Evolutionary conservation across 176 grass and related monocot genomes (phyloP).

Genomic region (Cocos nucifera): DNA sequence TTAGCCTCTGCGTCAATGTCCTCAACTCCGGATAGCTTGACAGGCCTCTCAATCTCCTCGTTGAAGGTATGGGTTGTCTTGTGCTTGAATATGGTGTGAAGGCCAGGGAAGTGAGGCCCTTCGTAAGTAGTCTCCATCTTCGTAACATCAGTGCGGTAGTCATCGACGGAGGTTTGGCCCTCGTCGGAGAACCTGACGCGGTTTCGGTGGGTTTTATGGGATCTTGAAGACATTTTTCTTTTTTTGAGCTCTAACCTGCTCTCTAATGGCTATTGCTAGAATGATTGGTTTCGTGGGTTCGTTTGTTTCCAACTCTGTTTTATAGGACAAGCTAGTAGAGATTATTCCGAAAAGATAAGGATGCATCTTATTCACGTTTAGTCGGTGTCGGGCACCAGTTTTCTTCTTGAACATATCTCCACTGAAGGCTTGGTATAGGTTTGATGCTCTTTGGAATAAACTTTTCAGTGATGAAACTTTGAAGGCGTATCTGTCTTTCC

Average conservation of each 20-base stretch:
- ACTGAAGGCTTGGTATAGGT: too few relatives aligned
- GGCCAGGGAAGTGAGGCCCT: conserved; percentile 17
- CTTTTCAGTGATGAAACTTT: too few relatives aligned
- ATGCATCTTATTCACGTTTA: conserved; percentile 30
- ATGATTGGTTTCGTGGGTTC: conserved; percentile 23
- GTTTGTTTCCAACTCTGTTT: conserved; percentile 29
- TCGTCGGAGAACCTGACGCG: conserved; percentile 21
- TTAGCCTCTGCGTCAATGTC: conserved; percentile 46
- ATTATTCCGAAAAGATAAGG: conserved; percentile 10
- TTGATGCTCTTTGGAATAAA: too few relatives aligned
- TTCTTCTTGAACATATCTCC: too few relatives aligned
- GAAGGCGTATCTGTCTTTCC: too few relatives aligned
- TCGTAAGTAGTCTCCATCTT: conserved; percentile 3
- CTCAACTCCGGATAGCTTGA: background rate
- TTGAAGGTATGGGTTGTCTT: conserved; percentile 1
- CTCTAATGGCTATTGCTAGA: conserved; percentile 11
- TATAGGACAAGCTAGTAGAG: conserved; percentile 30
- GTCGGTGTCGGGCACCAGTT: too few relatives aligned
- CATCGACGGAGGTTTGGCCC: background rate
- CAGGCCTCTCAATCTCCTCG: background rate
- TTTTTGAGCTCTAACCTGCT: background rate
- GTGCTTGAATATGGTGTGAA: conserved; percentile 18
- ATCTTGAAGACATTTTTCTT: conserved; percentile 1
- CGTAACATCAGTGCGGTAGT: background rate
- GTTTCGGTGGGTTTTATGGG: background rate